Percentiles rank a stretch among this genome's conserved stretches.
Conservation (phyloP, 75 land plant species). For the Adiantum capillusveneris region DNA sequence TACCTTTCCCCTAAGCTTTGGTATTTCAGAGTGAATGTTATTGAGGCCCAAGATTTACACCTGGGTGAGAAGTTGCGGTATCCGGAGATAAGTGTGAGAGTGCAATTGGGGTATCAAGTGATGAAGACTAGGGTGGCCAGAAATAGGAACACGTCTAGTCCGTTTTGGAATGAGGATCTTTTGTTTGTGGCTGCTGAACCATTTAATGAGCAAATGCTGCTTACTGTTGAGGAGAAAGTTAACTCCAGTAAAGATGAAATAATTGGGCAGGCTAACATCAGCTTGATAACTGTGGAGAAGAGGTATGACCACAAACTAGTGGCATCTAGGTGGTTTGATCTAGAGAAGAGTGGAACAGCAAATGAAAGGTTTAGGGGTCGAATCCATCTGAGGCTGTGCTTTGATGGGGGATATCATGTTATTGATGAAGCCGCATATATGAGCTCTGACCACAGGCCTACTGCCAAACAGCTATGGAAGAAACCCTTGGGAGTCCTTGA, state of each 20-base stretch:
- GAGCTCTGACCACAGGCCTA: constrained; percentile 31
- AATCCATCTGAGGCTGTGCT: constrained; percentile 18
- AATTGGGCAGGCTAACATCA: background rate
- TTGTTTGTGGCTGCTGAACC: constrained; percentile 11
- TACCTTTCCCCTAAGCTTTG: constrained; percentile 56
- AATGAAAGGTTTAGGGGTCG: constrained; percentile 54
- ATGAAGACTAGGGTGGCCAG: background rate
- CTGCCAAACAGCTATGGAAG: constrained; percentile 35
- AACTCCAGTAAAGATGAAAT: constrained; percentile 18
- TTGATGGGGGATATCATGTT: constrained; percentile 49
- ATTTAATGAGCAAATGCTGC: constrained; percentile 4
- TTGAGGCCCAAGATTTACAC: constrained; percentile 60
- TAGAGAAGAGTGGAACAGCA: constrained; percentile 50
- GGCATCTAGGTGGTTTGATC: constrained; percentile 51
- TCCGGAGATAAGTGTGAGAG: background rate
- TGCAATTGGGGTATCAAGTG: constrained; percentile 27
- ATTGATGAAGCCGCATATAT: constrained; percentile 41
- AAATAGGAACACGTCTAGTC: constrained; percentile 10
- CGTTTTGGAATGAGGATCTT: constrained; percentile 41
- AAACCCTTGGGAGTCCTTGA: constrained; percentile 32
- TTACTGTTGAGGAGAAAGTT: constrained; percentile 10
- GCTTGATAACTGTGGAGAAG: background rate
- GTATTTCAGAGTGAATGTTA: constrained; percentile 44
- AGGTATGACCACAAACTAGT: constrained; percentile 19
- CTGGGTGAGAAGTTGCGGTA: constrained; percentile 14